phyloP scores from a whole-genome alignment of 805 yeast genomes.

The Lipomyces anomalus region DNA sequence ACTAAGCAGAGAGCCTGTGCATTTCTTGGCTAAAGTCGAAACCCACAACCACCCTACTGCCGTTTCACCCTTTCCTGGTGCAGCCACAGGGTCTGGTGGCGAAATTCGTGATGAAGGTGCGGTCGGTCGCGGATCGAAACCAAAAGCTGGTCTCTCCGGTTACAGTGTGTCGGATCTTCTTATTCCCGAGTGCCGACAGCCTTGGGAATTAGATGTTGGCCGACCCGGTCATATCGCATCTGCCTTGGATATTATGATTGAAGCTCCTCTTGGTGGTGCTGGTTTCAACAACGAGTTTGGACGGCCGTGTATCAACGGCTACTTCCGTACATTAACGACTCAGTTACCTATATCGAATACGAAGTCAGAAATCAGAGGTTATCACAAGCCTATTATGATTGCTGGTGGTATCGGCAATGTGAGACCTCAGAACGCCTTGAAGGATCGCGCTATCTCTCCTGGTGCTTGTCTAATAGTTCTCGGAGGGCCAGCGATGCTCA shows the following conservation, averaged over 20 bases:
- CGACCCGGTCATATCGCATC: constrained; percentile 91
- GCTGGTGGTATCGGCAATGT: constrained; percentile 99
- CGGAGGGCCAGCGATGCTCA: constrained; percentile 97
- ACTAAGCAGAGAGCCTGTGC: constrained; percentile 69
- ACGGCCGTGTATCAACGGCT: constrained; percentile 94
- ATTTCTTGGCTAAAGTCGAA: constrained; percentile 90
- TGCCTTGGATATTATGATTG: constrained; percentile 87
- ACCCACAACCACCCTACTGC: constrained; percentile 99
- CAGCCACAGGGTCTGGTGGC: constrained; percentile 99
- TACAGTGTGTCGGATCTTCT: constrained; percentile 84
- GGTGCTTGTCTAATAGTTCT: constrained; percentile 87
- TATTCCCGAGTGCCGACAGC: constrained; percentile 80
- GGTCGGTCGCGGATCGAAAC: constrained; percentile 95
- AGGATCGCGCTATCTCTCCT: constrained; percentile 81
- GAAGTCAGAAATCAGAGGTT: constrained; percentile 78
- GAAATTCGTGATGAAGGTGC: constrained; percentile 99
- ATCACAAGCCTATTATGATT: constrained; percentile 97
- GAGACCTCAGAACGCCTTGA: constrained; percentile 86
- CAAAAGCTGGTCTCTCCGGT: constrained; percentile 95
- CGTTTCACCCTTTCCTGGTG: constrained; percentile 98
- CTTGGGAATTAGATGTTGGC: constrained; percentile 92
- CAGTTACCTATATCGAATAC: constrained; percentile 58
- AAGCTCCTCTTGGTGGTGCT: constrained; percentile 96
- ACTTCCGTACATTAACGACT: constrained; percentile 91
- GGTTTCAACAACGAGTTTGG: constrained; percentile 99